Evolutionary conservation across 345 rosid genomes (phyloP).

Genomic region (Populus deltoides): DNA sequence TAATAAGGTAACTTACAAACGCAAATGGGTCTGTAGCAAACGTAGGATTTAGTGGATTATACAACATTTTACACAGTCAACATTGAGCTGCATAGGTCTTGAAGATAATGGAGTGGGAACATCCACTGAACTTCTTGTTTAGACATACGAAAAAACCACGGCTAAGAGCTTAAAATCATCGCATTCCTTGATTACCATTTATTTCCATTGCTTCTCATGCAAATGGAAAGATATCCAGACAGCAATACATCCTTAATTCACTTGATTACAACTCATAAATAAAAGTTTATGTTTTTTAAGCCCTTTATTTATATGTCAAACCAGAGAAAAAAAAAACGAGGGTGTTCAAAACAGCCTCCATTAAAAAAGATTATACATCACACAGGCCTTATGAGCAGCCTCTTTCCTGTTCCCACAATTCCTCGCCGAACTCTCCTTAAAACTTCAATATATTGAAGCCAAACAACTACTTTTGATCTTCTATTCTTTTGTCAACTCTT

Average conservation of each 20-base stretch:
- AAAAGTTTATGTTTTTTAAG: neutral
- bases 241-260: neutral
- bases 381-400: neutral
- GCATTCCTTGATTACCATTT: neutral
- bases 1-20: neutral
- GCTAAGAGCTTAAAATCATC: neutral
- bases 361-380: conserved; percentile 19
- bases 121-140: too few species aligned
- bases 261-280: neutral
- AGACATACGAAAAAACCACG: neutral
- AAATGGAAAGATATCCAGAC: neutral
- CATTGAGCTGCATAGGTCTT: neutral
- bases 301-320: conserved; percentile 19
- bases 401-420: neutral
- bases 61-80: neutral
- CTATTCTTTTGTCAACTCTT: neutral
- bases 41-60: neutral
- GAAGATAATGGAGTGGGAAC: neutral
- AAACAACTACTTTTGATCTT: neutral
- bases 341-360: conserved; percentile 8
- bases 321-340: neutral
- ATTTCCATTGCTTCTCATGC: neutral
- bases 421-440: neutral
- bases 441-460: neutral
- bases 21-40: neutral